phyloP scores from a whole-genome alignment of 345 rosid species.

The Schrenkiella parvula region DNA sequence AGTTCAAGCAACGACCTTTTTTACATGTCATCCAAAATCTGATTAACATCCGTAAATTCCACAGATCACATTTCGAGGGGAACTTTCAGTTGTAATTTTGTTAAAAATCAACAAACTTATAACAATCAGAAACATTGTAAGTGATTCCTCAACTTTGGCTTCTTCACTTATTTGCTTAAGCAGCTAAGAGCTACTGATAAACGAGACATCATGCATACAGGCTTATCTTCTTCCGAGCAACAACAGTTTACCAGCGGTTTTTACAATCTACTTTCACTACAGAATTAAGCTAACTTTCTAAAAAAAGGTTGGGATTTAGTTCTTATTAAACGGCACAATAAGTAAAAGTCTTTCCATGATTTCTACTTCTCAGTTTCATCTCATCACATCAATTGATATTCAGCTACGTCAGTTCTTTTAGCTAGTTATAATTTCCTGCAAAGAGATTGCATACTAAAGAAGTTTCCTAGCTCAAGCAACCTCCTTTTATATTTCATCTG shows the following conservation, averaged over 20 bases:
- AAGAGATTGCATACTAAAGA: not conserved
- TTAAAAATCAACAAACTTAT: conserved; percentile 1
- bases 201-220: not conserved
- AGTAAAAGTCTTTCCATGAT: not conserved
- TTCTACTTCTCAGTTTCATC: not conserved
- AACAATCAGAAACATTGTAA: not conserved
- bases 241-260: not conserved
- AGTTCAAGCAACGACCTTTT: not conserved
- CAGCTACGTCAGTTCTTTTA: not conserved
- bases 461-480: not conserved
- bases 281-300: not conserved
- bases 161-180: not conserved
- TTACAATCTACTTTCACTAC: not conserved
- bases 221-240: not conserved
- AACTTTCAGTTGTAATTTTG: not conserved
- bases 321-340: not conserved
- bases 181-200: not conserved
- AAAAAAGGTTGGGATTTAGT: not conserved
- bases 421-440: not conserved
- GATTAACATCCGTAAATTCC: not conserved
- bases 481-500: not conserved
- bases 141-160: not conserved
- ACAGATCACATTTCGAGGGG: not conserved
- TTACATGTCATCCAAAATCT: not conserved
- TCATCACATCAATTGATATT: not conserved